These are phyloP conservation scores for Xylariaceae sp. DNA, from an alignment of 2,329 filamentous ascomycete genomes.

Conservation along the genomic window DNA sequence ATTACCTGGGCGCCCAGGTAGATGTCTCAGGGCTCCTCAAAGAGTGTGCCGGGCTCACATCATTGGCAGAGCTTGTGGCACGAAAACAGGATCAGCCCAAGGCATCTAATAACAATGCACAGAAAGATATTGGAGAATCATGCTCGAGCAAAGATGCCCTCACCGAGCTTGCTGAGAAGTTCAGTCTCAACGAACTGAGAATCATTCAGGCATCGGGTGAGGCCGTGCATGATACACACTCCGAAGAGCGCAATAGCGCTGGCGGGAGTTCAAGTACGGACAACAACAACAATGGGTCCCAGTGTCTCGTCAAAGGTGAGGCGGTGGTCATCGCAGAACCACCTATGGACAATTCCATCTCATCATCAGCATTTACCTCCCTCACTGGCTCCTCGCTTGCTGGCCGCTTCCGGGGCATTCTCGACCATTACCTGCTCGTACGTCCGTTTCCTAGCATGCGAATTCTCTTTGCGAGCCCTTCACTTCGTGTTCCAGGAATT, in stretches of 20 bases:
- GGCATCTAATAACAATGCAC: neutral
- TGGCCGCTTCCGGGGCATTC: conserved; percentile 40
- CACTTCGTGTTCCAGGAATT: conserved; percentile 63
- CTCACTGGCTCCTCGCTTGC: conserved; percentile 21
- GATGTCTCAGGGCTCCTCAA: conserved; percentile 66
- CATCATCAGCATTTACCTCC: conserved; percentile 5
- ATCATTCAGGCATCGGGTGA: conserved; percentile 61
- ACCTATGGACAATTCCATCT: conserved; percentile 10
- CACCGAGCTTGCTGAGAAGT: conserved; percentile 63
- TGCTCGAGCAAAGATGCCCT: conserved; percentile 42
- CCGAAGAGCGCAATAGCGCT: conserved; percentile 44
- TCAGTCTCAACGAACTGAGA: conserved; percentile 63
- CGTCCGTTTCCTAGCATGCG: conserved; percentile 62
- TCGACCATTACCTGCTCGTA: conserved; percentile 59
- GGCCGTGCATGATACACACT: conserved; percentile 50
- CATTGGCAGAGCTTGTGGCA: conserved; percentile 48
- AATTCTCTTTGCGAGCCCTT: conserved; percentile 66
- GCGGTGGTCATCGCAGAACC: conserved; percentile 18
- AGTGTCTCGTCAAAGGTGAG: conserved; percentile 40
- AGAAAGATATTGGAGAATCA: conserved; percentile 7
- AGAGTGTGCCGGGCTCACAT: conserved; percentile 61
- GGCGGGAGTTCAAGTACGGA: conserved; percentile 30
- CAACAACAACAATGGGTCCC: conserved; percentile 40
- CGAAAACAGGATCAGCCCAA: conserved; percentile 10
- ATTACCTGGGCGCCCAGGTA: conserved; percentile 67